Percentiles rank a stretch among this genome's conserved stretches.
phyloP scores from a whole-genome alignment of 371 early-diverging fungal species.

The Caulochytrium protostelioides region DNA sequence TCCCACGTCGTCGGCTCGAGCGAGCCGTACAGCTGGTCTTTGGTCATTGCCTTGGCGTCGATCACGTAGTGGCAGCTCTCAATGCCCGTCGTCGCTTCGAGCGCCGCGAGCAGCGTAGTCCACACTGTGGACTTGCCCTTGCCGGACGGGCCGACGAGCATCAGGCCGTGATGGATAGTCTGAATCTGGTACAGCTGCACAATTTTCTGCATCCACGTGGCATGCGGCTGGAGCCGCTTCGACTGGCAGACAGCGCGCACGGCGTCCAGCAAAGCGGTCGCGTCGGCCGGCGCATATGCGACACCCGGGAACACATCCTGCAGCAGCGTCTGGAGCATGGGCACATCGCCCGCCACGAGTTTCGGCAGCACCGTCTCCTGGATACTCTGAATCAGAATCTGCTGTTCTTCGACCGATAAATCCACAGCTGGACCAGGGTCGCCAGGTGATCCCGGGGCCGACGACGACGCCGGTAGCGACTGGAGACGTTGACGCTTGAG shows the following conservation, averaged over 20 bases:
- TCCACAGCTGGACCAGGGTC: too few species aligned
- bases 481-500: conserved; percentile 74
- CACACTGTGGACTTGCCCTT: conserved; percentile 86
- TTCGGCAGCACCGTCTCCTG: conserved; percentile 92
- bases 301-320: conserved; percentile 92
- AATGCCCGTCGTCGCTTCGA: conserved; percentile 65
- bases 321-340: conserved; percentile 59
- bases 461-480: conserved; percentile 24
- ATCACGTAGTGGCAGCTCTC: conserved; percentile 85
- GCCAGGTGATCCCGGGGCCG: too few species aligned
- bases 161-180: conserved; percentile 91
- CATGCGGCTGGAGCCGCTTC: conserved; percentile 48
- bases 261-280: conserved; percentile 49
- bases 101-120: conserved; percentile 67
- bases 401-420: too few species aligned
- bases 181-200: conserved; percentile 92
- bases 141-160: conserved; percentile 97
- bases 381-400: conserved; percentile 82
- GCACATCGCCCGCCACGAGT: conserved; percentile 82
- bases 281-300: conserved; percentile 53
- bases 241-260: conserved; percentile 57
- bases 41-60: conserved; percentile 93
- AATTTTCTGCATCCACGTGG: conserved; percentile 85
- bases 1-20: conserved; percentile 94
- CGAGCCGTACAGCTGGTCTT: conserved; percentile 86